phyloP scores from a whole-genome alignment of 352 stramenopile genomes.

The Globisporangium canariense region DNA sequence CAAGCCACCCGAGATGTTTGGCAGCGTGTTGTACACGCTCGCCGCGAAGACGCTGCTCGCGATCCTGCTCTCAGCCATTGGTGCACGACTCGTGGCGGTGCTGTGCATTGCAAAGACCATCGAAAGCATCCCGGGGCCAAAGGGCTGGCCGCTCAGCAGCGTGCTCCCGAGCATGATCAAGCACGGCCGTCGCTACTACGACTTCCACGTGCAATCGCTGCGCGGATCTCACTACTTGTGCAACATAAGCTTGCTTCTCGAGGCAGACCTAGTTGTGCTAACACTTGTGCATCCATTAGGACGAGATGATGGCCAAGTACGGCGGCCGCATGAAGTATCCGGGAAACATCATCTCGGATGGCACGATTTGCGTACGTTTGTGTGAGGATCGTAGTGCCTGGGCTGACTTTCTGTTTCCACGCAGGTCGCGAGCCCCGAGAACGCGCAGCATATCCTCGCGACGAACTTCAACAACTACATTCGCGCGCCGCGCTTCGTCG shows the following conservation, averaged over 20 bases:
- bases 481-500: conserved; percentile 18
- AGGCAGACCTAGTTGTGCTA: not conserved
- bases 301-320: conserved; percentile 13
- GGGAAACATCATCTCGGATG: conserved; percentile 9
- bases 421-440: conserved; percentile 11
- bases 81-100: not conserved
- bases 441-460: conserved; percentile 22
- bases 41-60: conserved; percentile 1
- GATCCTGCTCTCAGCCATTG: not conserved
- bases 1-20: not conserved
- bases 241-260: not conserved
- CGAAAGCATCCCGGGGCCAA: not conserved
- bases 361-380: conserved; percentile 3
- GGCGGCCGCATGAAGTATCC: conserved; percentile 14
- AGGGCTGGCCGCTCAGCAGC: not conserved
- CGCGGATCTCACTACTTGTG: not conserved
- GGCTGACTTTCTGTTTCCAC: not conserved
- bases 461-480: conserved; percentile 25
- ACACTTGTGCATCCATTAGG: conserved; percentile 3
- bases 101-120: conserved; percentile 3
- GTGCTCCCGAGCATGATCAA: not conserved
- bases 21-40: not conserved
- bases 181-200: not conserved
- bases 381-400: not conserved
- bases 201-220: not conserved